Conservation (phyloP, 768 basidiomycete genomes). For the Lactarius hatsudake region DNA sequence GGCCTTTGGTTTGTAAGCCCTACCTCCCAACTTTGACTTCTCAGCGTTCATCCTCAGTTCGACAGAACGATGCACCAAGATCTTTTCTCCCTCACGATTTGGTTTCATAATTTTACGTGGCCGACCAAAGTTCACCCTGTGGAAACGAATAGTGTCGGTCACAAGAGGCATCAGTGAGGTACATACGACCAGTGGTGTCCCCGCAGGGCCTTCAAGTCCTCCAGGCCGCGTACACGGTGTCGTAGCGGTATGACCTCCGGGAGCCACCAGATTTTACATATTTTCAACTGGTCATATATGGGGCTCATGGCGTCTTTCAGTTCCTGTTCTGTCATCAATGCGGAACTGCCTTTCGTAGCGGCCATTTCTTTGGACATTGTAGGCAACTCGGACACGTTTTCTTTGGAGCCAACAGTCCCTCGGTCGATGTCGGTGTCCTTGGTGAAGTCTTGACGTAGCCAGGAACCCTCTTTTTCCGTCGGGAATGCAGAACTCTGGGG, state of each 20-base stretch:
- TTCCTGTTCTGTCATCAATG: slow-evolving; percentile 53
- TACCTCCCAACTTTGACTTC: slow-evolving; percentile 29
- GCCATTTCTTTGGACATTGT: slow-evolving; percentile 13
- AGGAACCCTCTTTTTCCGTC: background rate
- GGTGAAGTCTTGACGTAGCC: slow-evolving; percentile 29
- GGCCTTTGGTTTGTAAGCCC: slow-evolving; percentile 35
- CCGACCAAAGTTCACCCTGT: slow-evolving; percentile 11
- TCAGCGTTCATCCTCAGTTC: slow-evolving; percentile 20
- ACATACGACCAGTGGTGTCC: slow-evolving; percentile 6
- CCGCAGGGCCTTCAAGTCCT: background rate
- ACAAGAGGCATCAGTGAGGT: background rate
- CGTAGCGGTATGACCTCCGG: slow-evolving; percentile 46
- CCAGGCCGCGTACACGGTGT: slow-evolving; percentile 1
- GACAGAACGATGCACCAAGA: slow-evolving; percentile 15
- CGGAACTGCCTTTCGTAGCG: slow-evolving; percentile 22
- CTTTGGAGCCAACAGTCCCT: slow-evolving; percentile 29
- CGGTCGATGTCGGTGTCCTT: slow-evolving; percentile 35
- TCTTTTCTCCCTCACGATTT: background rate
- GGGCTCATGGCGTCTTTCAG: slow-evolving; percentile 52
- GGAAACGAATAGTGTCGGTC: background rate
- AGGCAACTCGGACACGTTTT: slow-evolving; percentile 21
- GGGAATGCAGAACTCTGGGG: background rate
- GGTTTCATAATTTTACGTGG: background rate
- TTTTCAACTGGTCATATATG: slow-evolving; percentile 57
- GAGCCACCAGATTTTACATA: slow-evolving; percentile 57